phyloP scores from a whole-genome alignment of 768 basidiomycete genomes.

The Auriscalpium orientale region DNA sequence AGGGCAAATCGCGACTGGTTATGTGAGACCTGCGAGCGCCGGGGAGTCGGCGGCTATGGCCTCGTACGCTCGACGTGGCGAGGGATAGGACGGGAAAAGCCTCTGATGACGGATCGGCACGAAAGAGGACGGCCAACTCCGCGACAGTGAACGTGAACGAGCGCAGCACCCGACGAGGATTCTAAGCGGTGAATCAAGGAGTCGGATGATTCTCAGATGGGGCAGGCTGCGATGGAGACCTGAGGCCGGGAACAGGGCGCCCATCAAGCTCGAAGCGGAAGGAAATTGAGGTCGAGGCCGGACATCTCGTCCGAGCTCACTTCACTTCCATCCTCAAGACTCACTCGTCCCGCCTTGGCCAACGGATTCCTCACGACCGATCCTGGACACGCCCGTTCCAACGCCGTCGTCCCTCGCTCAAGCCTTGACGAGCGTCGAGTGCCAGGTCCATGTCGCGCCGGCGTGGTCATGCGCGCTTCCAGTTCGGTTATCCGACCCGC shows the following conservation, averaged over 20 bases:
- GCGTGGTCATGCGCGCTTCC: slow-evolving; percentile 27
- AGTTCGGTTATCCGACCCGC: slow-evolving; percentile 55
- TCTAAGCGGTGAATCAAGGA: slow-evolving; percentile 66
- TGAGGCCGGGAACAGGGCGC: background rate
- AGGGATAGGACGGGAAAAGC: slow-evolving; percentile 32
- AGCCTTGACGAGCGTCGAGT: background rate
- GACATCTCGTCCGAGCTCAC: slow-evolving; percentile 38
- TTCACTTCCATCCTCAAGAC: slow-evolving; percentile 37
- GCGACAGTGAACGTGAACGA: slow-evolving; percentile 62
- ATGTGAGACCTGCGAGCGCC: slow-evolving; percentile 81
- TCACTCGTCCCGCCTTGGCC: slow-evolving; percentile 10
- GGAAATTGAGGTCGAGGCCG: background rate
- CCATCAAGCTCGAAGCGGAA: background rate
- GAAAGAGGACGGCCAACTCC: slow-evolving; percentile 24
- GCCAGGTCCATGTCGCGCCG: background rate
- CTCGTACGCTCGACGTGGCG: slow-evolving; percentile 45
- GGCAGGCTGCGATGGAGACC: slow-evolving; percentile 28
- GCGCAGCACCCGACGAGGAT: slow-evolving; percentile 72
- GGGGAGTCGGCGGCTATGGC: slow-evolving; percentile 64
- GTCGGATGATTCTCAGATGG: slow-evolving; percentile 56
- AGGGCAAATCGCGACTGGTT: slow-evolving; percentile 69
- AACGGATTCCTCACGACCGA: slow-evolving; percentile 23
- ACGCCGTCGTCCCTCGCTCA: background rate
- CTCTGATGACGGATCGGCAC: slow-evolving; percentile 17
- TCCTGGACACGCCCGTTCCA: slow-evolving; percentile 14